Percentiles rank a stretch among this genome's conserved stretches.
phyloP scores from a whole-genome alignment of 148 eudicot genomes.

The Fallopia convolvulus region DNA sequence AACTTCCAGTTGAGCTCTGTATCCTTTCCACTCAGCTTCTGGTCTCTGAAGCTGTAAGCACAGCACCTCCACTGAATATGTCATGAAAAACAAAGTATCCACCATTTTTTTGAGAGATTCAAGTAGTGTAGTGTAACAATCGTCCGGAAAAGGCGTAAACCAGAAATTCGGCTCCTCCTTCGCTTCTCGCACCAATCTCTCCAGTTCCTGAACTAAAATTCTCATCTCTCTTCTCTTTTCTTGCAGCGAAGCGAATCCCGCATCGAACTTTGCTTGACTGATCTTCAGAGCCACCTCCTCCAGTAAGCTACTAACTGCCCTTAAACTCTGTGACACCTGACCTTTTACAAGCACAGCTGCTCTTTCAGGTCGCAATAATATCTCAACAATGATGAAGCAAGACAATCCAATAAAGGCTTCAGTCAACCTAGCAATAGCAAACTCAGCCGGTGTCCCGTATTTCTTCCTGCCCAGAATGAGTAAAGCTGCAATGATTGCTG shows the following conservation, averaged over 20 bases:
- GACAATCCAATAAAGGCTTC: constrained; percentile 48
- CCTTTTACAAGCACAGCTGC: constrained; percentile 35
- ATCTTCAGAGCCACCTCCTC: constrained; percentile 13
- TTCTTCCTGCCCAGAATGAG: constrained; percentile 41
- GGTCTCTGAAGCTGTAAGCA: constrained; percentile 14
- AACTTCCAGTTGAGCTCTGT: constrained; percentile 23
- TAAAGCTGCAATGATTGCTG: constrained; percentile 47
- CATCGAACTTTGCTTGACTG: constrained; percentile 7
- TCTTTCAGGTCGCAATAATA: constrained; percentile 36
- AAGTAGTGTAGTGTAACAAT: constrained; percentile 25
- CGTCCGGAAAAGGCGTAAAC: constrained; percentile 36
- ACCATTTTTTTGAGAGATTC: constrained; percentile 27
- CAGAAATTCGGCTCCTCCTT: constrained; percentile 51
- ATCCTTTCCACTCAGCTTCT: constrained; percentile 20
- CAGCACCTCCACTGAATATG: constrained; percentile 17
- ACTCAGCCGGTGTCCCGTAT: constrained; percentile 46
- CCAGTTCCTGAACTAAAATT: constrained; percentile 21
- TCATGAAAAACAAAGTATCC: constrained; percentile 25
- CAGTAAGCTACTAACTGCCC: constrained; percentile 23
- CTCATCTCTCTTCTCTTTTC: constrained; percentile 24
- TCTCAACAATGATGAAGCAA: constrained; percentile 32
- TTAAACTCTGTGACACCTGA: constrained; percentile 22
- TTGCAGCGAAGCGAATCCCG: constrained; percentile 12
- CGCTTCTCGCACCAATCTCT: constrained; percentile 27
- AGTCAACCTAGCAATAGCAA: constrained; percentile 40